Base-by-base conservation (phyloP, 106 monocot genomes). In the Dioscorea dumetorum region DNA sequence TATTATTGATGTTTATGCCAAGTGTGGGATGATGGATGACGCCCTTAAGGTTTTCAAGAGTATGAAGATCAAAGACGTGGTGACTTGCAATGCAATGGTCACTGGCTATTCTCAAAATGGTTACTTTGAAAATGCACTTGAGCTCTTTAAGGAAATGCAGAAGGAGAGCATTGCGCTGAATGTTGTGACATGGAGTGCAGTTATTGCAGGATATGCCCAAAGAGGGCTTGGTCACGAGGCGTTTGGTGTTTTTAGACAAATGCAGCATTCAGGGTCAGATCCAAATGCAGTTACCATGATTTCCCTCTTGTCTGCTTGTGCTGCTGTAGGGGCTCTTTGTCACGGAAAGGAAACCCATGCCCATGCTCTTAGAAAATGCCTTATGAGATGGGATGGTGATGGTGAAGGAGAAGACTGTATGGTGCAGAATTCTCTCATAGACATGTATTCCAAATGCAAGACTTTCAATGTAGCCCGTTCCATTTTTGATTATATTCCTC, bases 371-470 rank as follows among this genome's bases (percentile, higher is more conserved):
- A 84, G 80, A 73, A 82, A 76, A 64, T 73, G 61, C 65, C 76
- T 90, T 24, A 49, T 84, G 66, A 53, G 41, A 20, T 64, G 33
- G 35, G 23, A 78, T 20, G 72, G 76, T 67, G 72, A 77, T 52
- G 50, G 52, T 32, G 70, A 69, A 16, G 74, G 76, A 21, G 71
- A 85, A 70, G 94, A 90, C 77, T 76, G 72, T 54, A 81, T 88
- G 87, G 82, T 94, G 67, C 67, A 80, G 23, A 94, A 94, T 72
- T 77, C 87, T 23, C 74, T 90, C 2, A 81, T 90, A 33, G 90
- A 90, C 70, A 90, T 94, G 94, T 94, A 94, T 74, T 77, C 84
- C 21, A 90, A 94, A 71, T 90, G 94, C 77, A 80, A 64, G 68
- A 78, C 58, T 60, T 76, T 90, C 24, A 60, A 33, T 15, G 21